A percentile compares a stretch with the other conserved stretches of the same genome.
Conservation (phyloP, 192 early-diverging fungal species). For the Neocallimastix lanati region DNA sequence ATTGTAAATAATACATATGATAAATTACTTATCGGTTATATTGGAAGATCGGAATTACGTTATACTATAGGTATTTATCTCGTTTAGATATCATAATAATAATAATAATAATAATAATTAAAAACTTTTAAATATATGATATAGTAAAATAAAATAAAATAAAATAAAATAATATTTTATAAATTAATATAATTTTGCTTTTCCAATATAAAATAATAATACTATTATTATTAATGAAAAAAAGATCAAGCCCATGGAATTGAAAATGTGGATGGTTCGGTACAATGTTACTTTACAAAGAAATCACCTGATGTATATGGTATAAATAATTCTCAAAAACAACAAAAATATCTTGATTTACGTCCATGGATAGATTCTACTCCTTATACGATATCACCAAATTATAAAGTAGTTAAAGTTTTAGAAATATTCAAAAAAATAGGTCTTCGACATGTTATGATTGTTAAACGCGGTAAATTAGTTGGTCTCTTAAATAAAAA, state of each 20-base stretch:
- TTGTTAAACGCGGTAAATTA: conserved; percentile 33
- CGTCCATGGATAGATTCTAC: conserved; percentile 50
- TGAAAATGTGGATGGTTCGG: background rate
- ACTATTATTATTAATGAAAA: too few relatives aligned
- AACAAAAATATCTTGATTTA: conserved; percentile 30
- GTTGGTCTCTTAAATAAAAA: conserved; percentile 8
- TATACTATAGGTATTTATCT: conserved; percentile 19
- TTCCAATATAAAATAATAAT: too few relatives aligned
- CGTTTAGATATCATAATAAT: too few relatives aligned
- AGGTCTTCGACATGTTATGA: conserved; percentile 41
- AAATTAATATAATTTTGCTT: too few relatives aligned
- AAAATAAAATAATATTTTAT: too few relatives aligned
- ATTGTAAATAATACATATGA: conserved; percentile 36
- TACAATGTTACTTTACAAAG: background rate
- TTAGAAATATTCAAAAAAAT: conserved; percentile 72
- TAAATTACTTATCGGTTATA: conserved; percentile 49
- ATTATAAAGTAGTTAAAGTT: conserved; percentile 47
- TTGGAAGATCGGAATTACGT: conserved; percentile 35
- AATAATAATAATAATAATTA: too few relatives aligned
- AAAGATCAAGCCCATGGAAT: background rate
- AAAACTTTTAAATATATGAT: too few relatives aligned
- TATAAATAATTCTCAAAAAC: conserved; percentile 3
- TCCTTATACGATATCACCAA: conserved; percentile 53
- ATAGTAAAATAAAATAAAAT: too few relatives aligned
- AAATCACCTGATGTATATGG: conserved; percentile 6